phyloP scores from a whole-genome alignment of 1,284 basidiomycete species.

The Anthracocystis setariae region DNA sequence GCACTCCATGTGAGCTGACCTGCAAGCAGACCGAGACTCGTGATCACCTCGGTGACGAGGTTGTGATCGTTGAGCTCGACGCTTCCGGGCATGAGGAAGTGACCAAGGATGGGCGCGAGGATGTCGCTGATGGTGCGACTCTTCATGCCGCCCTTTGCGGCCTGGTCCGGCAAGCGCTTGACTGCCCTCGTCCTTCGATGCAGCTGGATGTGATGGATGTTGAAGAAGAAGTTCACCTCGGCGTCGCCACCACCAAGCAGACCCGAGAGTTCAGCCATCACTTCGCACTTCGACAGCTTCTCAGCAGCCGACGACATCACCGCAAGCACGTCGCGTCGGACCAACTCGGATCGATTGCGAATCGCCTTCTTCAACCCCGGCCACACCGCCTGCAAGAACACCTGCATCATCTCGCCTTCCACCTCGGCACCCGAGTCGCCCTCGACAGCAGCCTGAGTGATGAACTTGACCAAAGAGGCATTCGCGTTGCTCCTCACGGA shows the following conservation, averaged over 20 bases:
- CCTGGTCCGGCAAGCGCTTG: slow-evolving; percentile 82
- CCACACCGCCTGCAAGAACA: slow-evolving; percentile 78
- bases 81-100: slow-evolving; percentile 74
- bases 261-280: slow-evolving; percentile 80
- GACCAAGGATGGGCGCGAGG: slow-evolving; percentile 85
- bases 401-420: slow-evolving; percentile 36
- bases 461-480: slow-evolving; percentile 79
- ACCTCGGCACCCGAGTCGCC: slow-evolving; percentile 20
- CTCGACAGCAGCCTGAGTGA: slow-evolving; percentile 67
- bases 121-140: slow-evolving; percentile 82
- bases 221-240: slow-evolving; percentile 96
- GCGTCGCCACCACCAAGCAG: slow-evolving; percentile 90
- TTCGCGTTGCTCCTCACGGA: slow-evolving; percentile 86
- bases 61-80: slow-evolving; percentile 82
- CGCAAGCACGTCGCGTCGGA: slow-evolving; percentile 84
- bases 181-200: slow-evolving; percentile 91
- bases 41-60: slow-evolving; percentile 88
- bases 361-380: slow-evolving; percentile 85
- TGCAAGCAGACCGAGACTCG: slow-evolving; percentile 69
- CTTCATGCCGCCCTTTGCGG: slow-evolving; percentile 77
- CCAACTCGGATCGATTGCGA: slow-evolving; percentile 83
- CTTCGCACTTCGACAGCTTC: slow-evolving; percentile 70
- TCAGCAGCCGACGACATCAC: slow-evolving; percentile 82
- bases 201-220: slow-evolving; percentile 91
- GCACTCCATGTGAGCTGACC: slow-evolving; percentile 76